Evolutionary conservation across 2,329 filamentous ascomycete genomes (phyloP), one percentile per base, ranked within the genome.

Genomic region (Scytalidium lignicola): DNA sequence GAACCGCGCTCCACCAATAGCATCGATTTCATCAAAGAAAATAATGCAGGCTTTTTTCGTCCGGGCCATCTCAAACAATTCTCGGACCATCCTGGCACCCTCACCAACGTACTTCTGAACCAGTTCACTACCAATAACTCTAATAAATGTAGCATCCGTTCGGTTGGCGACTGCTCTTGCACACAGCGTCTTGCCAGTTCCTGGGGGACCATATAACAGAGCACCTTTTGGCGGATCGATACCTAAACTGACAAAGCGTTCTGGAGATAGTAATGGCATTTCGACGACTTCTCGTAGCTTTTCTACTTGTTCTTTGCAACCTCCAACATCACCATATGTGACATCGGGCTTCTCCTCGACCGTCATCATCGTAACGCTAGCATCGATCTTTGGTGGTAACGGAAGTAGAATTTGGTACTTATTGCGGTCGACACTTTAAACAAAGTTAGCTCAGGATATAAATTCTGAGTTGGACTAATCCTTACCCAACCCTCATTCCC

Each of bases 1-100:
- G 66, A 97, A 96, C 70, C 92, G 89, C 37, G 92, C 92, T 60
- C 92, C 92, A 65, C 92, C 92, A 48, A 97, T 89, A 44, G 92
- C 92, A 69, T 97, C 92, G 55, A 97, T 93, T 74, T 99, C 93
- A 68, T 99, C 93, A 65, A 96, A 95, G 83, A 99, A 99, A 73
- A 99, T 99, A 67, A 99, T 99, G 71, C 93, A 99, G 1, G 93
- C 93, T 74, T 99, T 99, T 81, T 99, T 99, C 50, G 93, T 97
- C 61, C 93, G 85, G 9, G 93, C 93, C 93, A 99, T 99, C 74
- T 99, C 93, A 69, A 99, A 99, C 2, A 99, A 81, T 74, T 99
- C 93, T 62, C 93, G 85, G 18, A 99, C 93, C 93, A 99, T 99
- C 62, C 95, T 83, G 4, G 95, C 93, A 67, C 93, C 93, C 70